These are phyloP conservation scores for Biancaea sappan DNA, from an alignment of 306 rosid species.

Conservation along the genomic window DNA sequence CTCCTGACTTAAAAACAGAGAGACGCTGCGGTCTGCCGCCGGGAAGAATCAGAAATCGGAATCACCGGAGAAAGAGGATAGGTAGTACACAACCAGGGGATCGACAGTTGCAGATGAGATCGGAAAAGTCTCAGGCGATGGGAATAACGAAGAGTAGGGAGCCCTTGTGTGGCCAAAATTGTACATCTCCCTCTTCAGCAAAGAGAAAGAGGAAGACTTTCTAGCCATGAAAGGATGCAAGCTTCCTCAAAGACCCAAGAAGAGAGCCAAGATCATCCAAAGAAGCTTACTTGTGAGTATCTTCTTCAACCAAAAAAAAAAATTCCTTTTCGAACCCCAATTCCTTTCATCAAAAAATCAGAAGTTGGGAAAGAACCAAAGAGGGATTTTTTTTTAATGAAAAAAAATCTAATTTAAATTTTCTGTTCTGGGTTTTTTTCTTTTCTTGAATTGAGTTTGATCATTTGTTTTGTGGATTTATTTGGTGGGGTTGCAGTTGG, in stretches of 20 bases:
- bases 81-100: slow-evolving; percentile 74
- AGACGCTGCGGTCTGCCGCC: slow-evolving; percentile 46
- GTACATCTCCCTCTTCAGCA: slow-evolving; percentile 66
- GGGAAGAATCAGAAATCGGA: slow-evolving; percentile 54
- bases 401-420: neutral
- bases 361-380: neutral
- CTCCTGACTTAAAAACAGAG: slow-evolving; percentile 25
- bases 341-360: neutral
- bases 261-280: slow-evolving; percentile 78
- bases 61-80: slow-evolving; percentile 79
- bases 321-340: too few species aligned
- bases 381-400: neutral
- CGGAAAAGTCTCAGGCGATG: slow-evolving; percentile 51
- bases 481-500: slow-evolving; percentile 50
- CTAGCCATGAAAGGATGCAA: slow-evolving; percentile 85
- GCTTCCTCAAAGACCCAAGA: slow-evolving; percentile 83
- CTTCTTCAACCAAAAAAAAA: neutral
- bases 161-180: slow-evolving; percentile 73
- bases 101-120: slow-evolving; percentile 58
- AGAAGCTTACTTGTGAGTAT: slow-evolving; percentile 70
- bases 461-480: neutral
- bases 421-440: neutral
- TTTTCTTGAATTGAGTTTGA: neutral
- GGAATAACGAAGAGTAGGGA: slow-evolving; percentile 55
- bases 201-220: slow-evolving; percentile 85